Percentiles rank a stretch among this genome's conserved stretches.
Evolutionary conservation across 768 basidiomycete species (phyloP).

Genomic region (Lactarius evosmus): DNA sequence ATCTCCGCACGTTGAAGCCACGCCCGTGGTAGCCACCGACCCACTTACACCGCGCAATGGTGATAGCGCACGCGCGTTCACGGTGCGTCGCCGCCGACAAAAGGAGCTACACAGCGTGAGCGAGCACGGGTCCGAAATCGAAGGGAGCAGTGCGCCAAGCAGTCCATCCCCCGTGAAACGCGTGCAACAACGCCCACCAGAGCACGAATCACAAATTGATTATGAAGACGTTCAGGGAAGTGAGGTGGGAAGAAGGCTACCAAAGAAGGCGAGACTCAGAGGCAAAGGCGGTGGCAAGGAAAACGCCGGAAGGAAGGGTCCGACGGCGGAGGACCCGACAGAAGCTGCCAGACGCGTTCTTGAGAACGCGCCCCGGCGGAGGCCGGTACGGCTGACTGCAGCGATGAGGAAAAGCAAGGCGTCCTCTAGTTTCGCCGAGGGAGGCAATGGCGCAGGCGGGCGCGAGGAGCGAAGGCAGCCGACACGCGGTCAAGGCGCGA

Average conservation of each 20-base stretch:
- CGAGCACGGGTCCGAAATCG: conserved; percentile 19
- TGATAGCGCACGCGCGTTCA: conserved; percentile 23
- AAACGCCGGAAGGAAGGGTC: conserved; percentile 37
- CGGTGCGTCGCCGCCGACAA: conserved; percentile 27
- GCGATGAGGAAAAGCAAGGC: conserved; percentile 6
- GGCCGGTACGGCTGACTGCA: background rate
- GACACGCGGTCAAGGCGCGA: background rate
- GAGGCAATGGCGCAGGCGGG: no score
- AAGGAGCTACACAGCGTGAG: conserved; percentile 17
- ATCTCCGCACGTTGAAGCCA: conserved; percentile 7
- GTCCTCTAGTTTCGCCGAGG: background rate
- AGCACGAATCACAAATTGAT: conserved; percentile 13
- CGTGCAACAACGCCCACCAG: conserved; percentile 12
- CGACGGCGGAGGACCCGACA: conserved; percentile 7
- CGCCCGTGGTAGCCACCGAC: conserved; percentile 4
- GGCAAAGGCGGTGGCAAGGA: conserved; percentile 29
- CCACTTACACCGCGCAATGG: conserved; percentile 25
- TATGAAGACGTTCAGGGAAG: conserved; percentile 19
- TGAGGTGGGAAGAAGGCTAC: conserved; percentile 35
- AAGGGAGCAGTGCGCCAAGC: conserved; percentile 17
- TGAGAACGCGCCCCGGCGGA: conserved; percentile 18
- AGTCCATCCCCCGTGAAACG: conserved; percentile 28
- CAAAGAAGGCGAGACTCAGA: conserved; percentile 33
- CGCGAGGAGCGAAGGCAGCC: background rate
- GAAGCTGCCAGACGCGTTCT: conserved; percentile 18